Evolutionary conservation across 306 rosid species (phyloP), one percentile per base, ranked within the genome.

Genomic region (Geum urbanum): DNA sequence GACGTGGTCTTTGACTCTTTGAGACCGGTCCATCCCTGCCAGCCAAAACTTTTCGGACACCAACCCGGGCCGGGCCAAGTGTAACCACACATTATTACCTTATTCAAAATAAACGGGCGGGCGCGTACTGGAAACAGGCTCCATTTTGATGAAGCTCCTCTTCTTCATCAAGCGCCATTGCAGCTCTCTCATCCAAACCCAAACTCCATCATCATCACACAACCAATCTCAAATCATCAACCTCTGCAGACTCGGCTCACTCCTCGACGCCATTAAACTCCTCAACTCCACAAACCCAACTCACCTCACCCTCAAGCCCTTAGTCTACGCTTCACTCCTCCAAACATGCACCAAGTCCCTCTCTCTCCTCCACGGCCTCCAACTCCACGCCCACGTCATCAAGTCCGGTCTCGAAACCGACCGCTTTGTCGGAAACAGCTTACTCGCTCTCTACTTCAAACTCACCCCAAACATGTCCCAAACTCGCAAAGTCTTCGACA

Each of bases 381-480:
- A 79, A 80, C 59, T 86, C 79, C 96, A 90, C 32, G 79, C 97
- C 41, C 89, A 82, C 69, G 76, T 84, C 60, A 58, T 88, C 71
- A 92, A 90, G 65, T 84, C 92, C 9, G 91, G 90, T 49, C 90
- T 92, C 51, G 83, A 83, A 15, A 70, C 81, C 8, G 91, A 92
- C 66, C 85, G 94, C 22, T 90, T 90, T 39, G 91, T 90, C 3
- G 94, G 91, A 6, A 92, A 92, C 75, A 90, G 89, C 73, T 79
- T 92, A 50, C 96, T 90, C n/a, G 20, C 91, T 9, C 86, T 86
- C 14, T 90, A 90, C 72, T 86, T 88, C 76, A 92, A 92, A 24
- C 57, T 90, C 67, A 79, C 81, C 54, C 79, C 90, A 0, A 68
- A 68, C 71, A 64, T 82, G 72, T 61, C 46, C 40, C 72, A 88